phyloP scores from a whole-genome alignment of 371 early-diverging fungal genomes.

The Mortierella sp. region DNA sequence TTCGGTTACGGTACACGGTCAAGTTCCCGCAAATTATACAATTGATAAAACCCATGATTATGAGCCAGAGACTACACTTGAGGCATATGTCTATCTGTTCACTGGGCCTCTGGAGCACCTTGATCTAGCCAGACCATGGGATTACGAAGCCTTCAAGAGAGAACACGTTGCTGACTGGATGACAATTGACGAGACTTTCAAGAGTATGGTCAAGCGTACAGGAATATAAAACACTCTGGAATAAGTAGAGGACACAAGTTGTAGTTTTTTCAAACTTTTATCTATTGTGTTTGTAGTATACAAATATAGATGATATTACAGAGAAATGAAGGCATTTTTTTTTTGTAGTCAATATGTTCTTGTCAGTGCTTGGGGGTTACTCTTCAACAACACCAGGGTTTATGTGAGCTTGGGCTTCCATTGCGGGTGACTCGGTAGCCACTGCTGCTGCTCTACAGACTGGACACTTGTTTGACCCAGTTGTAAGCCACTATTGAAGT shows the following conservation, averaged over 20 bases:
- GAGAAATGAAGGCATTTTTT: background rate
- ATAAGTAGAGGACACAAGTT: too few species aligned
- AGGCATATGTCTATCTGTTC: slow-evolving; percentile 33
- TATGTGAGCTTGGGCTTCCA: slow-evolving; percentile 21
- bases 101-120: slow-evolving; percentile 29
- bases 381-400: slow-evolving; percentile 8
- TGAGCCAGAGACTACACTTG: slow-evolving; percentile 14
- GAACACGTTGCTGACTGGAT: slow-evolving; percentile 37
- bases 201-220: slow-evolving; percentile 27
- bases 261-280: too few species aligned
- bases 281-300: background rate
- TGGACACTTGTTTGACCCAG: slow-evolving; percentile 63
- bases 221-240: background rate
- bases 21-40: slow-evolving; percentile 23
- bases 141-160: slow-evolving; percentile 41
- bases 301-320: background rate
- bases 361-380: slow-evolving; percentile 10
- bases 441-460: slow-evolving; percentile 60
- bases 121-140: slow-evolving; percentile 29
- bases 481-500: slow-evolving; percentile 59
- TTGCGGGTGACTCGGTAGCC: slow-evolving; percentile 19
- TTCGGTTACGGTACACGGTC: slow-evolving; percentile 12
- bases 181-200: slow-evolving; percentile 23
- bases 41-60: slow-evolving; percentile 1
- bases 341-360: too few species aligned